Conservation (phyloP, 2,329 filamentous ascomycete genomes). For the Diaporthe sp. region DNA sequence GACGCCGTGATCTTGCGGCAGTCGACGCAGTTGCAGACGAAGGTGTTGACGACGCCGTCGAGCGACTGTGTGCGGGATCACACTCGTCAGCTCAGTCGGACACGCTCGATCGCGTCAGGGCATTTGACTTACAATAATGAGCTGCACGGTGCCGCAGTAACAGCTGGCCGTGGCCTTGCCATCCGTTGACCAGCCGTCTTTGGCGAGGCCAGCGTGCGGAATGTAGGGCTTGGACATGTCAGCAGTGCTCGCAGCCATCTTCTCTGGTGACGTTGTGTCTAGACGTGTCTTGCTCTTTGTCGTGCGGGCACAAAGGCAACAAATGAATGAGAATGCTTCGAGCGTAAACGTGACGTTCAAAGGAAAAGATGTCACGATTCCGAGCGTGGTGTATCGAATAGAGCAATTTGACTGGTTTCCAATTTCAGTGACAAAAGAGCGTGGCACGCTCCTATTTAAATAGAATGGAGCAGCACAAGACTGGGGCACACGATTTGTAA, state of each 20-base stretch:
- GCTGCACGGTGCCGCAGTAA: neutral
- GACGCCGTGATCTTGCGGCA: constrained; percentile 74
- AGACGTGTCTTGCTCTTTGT: neutral
- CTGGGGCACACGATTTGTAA: too few relatives aligned
- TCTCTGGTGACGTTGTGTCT: neutral
- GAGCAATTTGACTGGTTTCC: neutral
- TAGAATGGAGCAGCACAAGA: too few relatives aligned
- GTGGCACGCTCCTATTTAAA: neutral
- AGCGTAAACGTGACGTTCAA: neutral
- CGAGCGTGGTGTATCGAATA: neutral
- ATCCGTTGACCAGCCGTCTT: neutral
- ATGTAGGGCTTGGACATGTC: neutral
- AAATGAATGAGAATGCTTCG: neutral
- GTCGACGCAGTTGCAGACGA: constrained; percentile 72
- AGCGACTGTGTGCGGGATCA: neutral
- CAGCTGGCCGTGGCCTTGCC: neutral
- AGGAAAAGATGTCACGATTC: neutral
- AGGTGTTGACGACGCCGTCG: constrained; percentile 59
- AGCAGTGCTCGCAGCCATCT: neutral
- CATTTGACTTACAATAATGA: neutral
- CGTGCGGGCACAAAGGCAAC: neutral
- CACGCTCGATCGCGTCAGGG: neutral
- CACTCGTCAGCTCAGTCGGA: neutral
- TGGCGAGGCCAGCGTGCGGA: neutral
- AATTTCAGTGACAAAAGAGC: neutral